Conservation (phyloP, 176 grass and related monocot species). For the Aegilops umbellulata region DNA sequence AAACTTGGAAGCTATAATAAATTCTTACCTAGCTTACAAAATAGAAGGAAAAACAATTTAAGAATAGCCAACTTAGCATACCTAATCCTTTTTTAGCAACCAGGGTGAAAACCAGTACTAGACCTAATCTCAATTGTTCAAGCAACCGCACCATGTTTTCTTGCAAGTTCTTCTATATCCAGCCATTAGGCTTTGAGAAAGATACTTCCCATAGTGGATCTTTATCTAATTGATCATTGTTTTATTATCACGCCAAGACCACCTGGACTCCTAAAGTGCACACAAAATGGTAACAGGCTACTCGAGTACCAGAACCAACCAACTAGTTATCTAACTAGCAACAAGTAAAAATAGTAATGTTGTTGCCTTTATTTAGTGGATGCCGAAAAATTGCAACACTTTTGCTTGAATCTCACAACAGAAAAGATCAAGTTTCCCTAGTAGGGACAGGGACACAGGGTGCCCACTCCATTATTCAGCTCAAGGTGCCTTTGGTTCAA, state of each 20-base stretch:
- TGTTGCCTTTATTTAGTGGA: neutral
- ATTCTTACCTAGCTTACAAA: neutral
- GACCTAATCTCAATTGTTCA: neutral
- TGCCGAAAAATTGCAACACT: neutral
- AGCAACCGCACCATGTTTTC: neutral
- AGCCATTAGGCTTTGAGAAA: neutral
- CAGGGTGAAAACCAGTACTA: neutral
- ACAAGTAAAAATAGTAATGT: neutral
- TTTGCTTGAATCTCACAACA: neutral
- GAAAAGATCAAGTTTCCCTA: neutral
- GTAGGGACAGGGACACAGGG: neutral
- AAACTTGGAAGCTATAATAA: neutral
- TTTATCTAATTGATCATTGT: conserved; percentile 6
- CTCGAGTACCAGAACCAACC: neutral
- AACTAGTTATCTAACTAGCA: neutral
- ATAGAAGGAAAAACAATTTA: neutral
- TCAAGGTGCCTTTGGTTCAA: neutral
- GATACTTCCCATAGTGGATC: neutral
- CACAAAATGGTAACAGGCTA: neutral
- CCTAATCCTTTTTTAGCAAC: neutral
- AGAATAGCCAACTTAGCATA: neutral
- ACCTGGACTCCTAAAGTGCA: neutral
- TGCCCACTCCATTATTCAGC: neutral
- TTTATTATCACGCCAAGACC: neutral
- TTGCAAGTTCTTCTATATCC: neutral